Evolutionary conservation across 2,329 filamentous ascomycete genomes (phyloP).

Genomic region (Xylariaceae sp.): DNA sequence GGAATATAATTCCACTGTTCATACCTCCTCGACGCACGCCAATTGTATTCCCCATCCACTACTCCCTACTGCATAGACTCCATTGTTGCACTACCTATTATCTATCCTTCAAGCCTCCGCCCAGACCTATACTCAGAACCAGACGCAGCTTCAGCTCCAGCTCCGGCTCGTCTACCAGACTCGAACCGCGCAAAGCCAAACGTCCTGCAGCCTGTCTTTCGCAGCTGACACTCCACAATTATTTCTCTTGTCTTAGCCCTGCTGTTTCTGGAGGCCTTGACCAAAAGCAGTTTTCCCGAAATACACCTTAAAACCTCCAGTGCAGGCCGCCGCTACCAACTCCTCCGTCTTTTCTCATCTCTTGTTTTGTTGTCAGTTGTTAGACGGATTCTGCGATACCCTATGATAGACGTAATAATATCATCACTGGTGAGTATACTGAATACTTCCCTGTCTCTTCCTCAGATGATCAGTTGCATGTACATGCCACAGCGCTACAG

Average conservation of each 20-base stretch:
- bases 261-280: conserved; percentile 22
- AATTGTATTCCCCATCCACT: conserved; percentile 16
- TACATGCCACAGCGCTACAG: not conserved
- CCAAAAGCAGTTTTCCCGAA: conserved; percentile 20
- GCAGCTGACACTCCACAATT: conserved; percentile 19
- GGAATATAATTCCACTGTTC: conserved; percentile 9
- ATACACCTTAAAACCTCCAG: conserved; percentile 12
- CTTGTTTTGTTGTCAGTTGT: conserved; percentile 22
- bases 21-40: conserved; percentile 5
- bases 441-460: conserved; percentile 10
- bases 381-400: conserved; percentile 34
- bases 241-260: conserved; percentile 15
- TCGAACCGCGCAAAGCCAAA: conserved; percentile 17
- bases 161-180: conserved; percentile 6
- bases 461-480: not conserved
- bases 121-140: not conserved
- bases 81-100: conserved; percentile 9
- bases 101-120: conserved; percentile 7
- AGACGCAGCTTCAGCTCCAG: too few relatives aligned
- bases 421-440: conserved; percentile 28
- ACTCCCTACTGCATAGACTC: conserved; percentile 5
- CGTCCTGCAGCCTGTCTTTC: conserved; percentile 18
- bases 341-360: conserved; percentile 18
- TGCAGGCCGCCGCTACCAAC: too few relatives aligned
- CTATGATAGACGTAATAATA: conserved; percentile 33